These are phyloP conservation scores for Chaetomium sp. DNA, from an alignment of 2,329 filamentous ascomycete species.

Conservation along the genomic window DNA sequence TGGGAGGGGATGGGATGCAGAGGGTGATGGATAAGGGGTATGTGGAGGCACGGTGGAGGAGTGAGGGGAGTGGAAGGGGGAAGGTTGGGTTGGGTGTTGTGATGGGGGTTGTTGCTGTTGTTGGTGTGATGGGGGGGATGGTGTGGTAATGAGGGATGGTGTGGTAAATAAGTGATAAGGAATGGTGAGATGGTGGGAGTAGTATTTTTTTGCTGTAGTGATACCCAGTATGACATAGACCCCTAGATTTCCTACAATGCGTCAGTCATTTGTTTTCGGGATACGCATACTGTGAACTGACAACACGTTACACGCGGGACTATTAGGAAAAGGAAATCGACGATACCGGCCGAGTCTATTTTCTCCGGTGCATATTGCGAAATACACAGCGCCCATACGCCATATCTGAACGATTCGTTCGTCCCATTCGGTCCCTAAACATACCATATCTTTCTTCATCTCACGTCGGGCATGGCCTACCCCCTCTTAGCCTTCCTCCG, in stretches of 20 bases:
- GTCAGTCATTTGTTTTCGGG: neutral
- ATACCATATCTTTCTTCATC: slow-evolving; percentile 1
- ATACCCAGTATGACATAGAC: neutral
- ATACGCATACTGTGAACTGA: neutral
- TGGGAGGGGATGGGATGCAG: slow-evolving; percentile 31
- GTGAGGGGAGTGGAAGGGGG: neutral
- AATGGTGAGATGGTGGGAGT: neutral
- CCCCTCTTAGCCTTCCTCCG: slow-evolving; percentile 36
- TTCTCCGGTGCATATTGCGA: neutral
- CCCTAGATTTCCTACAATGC: neutral
- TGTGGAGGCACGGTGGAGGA: slow-evolving; percentile 24
- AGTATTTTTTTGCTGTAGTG: neutral
- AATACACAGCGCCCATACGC: neutral
- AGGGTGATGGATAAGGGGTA: slow-evolving; percentile 32
- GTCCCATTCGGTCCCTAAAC: slow-evolving; percentile 1
- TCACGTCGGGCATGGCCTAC: neutral
- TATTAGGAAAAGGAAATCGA: neutral
- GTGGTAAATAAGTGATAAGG: neutral
- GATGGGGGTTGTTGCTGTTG: neutral
- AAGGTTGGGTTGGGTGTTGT: neutral
- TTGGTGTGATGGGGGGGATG: neutral
- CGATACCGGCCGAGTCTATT: neutral
- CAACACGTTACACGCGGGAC: too few relatives aligned
- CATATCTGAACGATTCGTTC: neutral
- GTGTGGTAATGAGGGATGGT: neutral